Evolutionary conservation across 2,329 filamentous ascomycete genomes (phyloP).

Genomic region (Hymenoscyphus albidus): DNA sequence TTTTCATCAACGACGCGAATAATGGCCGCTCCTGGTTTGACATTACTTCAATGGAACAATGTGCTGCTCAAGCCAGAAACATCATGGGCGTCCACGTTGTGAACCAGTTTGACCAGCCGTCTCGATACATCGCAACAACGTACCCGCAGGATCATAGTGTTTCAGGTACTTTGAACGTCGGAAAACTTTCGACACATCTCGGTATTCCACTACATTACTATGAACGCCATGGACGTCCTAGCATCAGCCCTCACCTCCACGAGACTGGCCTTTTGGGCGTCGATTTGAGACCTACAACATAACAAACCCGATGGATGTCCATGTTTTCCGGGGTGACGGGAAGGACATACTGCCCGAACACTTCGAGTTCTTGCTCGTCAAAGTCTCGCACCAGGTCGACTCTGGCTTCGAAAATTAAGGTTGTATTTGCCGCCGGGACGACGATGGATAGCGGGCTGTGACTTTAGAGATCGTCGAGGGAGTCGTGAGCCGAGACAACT

Average conservation of each 20-base stretch:
- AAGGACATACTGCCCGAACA: neutral
- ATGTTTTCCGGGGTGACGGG: neutral
- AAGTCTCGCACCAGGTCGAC: too few species aligned
- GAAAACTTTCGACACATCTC: neutral
- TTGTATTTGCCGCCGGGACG: too few species aligned
- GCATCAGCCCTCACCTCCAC: too few species aligned
- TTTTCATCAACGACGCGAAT: neutral
- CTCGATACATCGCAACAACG: neutral
- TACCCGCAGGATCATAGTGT: constrained; percentile 43
- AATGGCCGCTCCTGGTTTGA: neutral
- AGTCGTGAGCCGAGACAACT: neutral
- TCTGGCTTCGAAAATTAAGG: too few species aligned
- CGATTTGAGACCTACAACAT: too few species aligned
- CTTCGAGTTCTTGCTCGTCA: neutral
- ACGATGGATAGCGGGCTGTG: neutral
- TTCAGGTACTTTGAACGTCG: too few species aligned
- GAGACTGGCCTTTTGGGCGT: too few species aligned
- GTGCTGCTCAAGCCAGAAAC: neutral
- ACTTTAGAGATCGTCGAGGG: neutral
- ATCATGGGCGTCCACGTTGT: neutral
- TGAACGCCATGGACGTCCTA: too few species aligned
- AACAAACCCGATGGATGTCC: neutral
- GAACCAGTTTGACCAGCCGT: too few species aligned
- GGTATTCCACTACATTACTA: too few species aligned
- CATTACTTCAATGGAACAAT: neutral